Evolutionary conservation across 1,284 basidiomycete species (phyloP).

Genomic region (Heterobasidion parviporum): DNA sequence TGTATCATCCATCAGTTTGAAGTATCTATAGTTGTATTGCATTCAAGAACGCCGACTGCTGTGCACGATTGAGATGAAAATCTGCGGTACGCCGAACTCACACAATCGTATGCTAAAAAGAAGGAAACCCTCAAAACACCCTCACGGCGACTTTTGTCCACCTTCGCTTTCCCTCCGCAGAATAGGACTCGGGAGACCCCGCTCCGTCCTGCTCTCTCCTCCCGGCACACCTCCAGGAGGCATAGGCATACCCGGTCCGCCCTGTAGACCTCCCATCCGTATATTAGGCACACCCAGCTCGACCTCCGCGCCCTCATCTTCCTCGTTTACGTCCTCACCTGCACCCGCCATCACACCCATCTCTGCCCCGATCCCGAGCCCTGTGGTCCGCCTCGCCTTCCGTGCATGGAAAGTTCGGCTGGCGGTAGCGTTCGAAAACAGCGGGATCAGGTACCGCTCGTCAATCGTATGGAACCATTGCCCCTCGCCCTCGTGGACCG

Average conservation of each 20-base stretch:
- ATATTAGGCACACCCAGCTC: slow-evolving; percentile 24
- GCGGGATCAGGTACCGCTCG: slow-evolving; percentile 88
- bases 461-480: slow-evolving; percentile 97
- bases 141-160: background rate
- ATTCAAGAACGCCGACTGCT: too few relatives aligned
- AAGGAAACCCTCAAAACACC: background rate
- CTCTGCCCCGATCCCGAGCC: slow-evolving; percentile 17
- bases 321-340: slow-evolving; percentile 27
- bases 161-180: slow-evolving; percentile 37
- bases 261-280: slow-evolving; percentile 3
- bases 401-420: slow-evolving; percentile 82
- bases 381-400: slow-evolving; percentile 45
- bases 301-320: slow-evolving; percentile 28
- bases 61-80: too few relatives aligned
- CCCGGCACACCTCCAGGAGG: slow-evolving; percentile 14
- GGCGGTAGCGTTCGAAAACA: slow-evolving; percentile 93
- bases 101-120: background rate
- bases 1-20: too few relatives aligned
- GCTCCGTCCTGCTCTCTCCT: slow-evolving; percentile 49
- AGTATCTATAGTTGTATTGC: too few relatives aligned
- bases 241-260: slow-evolving; percentile 3
- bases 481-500: slow-evolving; percentile 42
- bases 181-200: slow-evolving; percentile 47
- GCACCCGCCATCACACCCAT: slow-evolving; percentile 33
- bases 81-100: too few relatives aligned